Conservation (phyloP, 106 monocot genomes). For the Vanilla planifolia region DNA sequence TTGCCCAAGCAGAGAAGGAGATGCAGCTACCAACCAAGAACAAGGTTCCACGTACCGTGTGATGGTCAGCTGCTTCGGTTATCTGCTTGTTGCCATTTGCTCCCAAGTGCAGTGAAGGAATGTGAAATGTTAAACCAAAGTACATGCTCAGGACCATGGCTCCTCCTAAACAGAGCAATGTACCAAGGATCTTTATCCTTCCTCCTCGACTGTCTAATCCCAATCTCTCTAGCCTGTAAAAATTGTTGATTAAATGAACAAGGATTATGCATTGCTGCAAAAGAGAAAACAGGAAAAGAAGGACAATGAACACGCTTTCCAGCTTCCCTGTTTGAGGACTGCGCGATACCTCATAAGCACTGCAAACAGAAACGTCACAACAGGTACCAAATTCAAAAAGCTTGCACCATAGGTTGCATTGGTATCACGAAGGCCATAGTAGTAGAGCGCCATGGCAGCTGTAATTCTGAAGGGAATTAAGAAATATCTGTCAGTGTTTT, state of each 20-base stretch:
- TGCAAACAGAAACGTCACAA: conserved; percentile 2
- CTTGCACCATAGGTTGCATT: not conserved
- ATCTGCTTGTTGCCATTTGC: not conserved
- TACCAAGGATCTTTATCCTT: conserved; percentile 16
- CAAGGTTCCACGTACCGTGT: not conserved
- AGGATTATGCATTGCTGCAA: no score
- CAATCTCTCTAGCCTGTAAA: conserved; percentile 17
- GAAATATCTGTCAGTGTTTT: no score
- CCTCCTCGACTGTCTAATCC: conserved; percentile 14
- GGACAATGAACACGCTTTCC: no score
- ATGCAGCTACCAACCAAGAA: conserved; percentile 3
- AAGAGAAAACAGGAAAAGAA: no score
- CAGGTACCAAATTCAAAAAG: conserved; percentile 3
- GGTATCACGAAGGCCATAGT: conserved; percentile 5
- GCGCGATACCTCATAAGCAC: not conserved
- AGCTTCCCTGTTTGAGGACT: not conserved
- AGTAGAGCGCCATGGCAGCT: conserved; percentile 1
- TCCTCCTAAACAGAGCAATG: conserved; percentile 24
- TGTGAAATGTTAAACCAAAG: not conserved
- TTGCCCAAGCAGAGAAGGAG: conserved; percentile 1
- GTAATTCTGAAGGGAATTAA: not conserved
- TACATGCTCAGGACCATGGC: conserved; percentile 25
- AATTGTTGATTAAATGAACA: not conserved
- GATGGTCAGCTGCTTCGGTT: not conserved
- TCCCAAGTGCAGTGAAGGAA: not conserved